These are phyloP conservation scores for Grosmannia huntii DNA, from an alignment of 2,329 filamentous ascomycete genomes.

Conservation along the genomic window DNA sequence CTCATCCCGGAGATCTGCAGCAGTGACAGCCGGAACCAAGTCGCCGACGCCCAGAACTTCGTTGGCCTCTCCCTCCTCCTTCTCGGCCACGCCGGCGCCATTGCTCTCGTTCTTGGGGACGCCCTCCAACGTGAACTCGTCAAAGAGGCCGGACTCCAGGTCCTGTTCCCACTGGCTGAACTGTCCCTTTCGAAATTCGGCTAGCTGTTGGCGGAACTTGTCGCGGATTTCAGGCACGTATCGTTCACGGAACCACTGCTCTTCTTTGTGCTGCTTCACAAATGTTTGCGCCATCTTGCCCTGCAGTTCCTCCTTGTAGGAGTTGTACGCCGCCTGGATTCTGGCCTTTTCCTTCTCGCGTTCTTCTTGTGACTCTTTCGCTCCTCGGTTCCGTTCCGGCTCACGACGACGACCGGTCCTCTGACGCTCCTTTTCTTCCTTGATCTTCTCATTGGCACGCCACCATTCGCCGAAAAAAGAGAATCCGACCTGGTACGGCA, in stretches of 20 bases:
- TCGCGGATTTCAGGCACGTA: constrained; percentile 78
- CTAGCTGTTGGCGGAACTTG: constrained; percentile 59
- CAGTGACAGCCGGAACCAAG: constrained; percentile 68
- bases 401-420: constrained; percentile 57
- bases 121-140: constrained; percentile 88
- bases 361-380: constrained; percentile 57
- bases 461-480: constrained; percentile 83
- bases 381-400: constrained; percentile 47
- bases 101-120: constrained; percentile 90
- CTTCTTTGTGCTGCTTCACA: constrained; percentile 81
- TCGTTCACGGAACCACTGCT: constrained; percentile 96
- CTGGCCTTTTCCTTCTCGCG: constrained; percentile 66
- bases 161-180: constrained; percentile 87
- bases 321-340: constrained; percentile 58
- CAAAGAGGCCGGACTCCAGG: constrained; percentile 72
- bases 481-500: constrained; percentile 73
- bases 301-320: constrained; percentile 56
- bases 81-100: constrained; percentile 76
- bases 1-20: constrained; percentile 81
- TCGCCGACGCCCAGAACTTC: constrained; percentile 90
- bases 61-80: constrained; percentile 90
- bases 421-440: constrained; percentile 63
- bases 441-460: constrained; percentile 69
- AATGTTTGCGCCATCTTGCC: constrained; percentile 78
- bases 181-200: constrained; percentile 63